These are phyloP conservation scores for Penicillium aurantiogriseum DNA, from an alignment of 2,329 filamentous ascomycete species.

Conservation along the genomic window DNA sequence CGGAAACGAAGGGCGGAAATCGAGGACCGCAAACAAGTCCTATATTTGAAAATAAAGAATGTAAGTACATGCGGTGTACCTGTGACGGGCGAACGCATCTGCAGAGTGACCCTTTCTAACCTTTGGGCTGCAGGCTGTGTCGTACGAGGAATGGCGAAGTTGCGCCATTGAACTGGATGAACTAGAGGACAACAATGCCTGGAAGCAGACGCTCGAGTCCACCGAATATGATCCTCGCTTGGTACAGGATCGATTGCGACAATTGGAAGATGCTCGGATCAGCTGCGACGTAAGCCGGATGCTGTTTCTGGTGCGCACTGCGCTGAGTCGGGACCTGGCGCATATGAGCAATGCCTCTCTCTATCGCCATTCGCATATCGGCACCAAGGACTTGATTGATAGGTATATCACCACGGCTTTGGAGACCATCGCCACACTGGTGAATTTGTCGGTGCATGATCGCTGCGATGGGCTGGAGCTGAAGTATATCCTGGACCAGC, in stretches of 20 bases:
- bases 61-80: conserved; percentile 46
- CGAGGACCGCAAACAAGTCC: conserved; percentile 62
- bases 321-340: conserved; percentile 75
- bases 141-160: conserved; percentile 68
- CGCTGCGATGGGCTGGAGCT: conserved; percentile 57
- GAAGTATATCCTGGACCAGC: conserved; percentile 62
- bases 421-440: conserved; percentile 68
- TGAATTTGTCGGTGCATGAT: conserved; percentile 59
- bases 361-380: conserved; percentile 80
- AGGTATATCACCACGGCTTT: conserved; percentile 78
- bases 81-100: conserved; percentile 7
- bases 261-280: conserved; percentile 71
- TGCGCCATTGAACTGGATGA: conserved; percentile 75
- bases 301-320: conserved; percentile 76
- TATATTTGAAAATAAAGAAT: conserved; percentile 64
- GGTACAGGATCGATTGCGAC: conserved; percentile 66
- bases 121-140: conserved; percentile 56
- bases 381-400: conserved; percentile 85
- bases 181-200: conserved; percentile 75
- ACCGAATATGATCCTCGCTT: conserved; percentile 70
- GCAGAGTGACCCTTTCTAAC: conserved; percentile 14
- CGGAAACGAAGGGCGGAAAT: conserved; percentile 47
- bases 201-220: conserved; percentile 70
- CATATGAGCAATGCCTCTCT: conserved; percentile 81
- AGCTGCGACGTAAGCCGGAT: conserved; percentile 72